Conservation (phyloP, 2,329 filamentous ascomycete genomes). For the Aspergillus novofumigatus region DNA sequence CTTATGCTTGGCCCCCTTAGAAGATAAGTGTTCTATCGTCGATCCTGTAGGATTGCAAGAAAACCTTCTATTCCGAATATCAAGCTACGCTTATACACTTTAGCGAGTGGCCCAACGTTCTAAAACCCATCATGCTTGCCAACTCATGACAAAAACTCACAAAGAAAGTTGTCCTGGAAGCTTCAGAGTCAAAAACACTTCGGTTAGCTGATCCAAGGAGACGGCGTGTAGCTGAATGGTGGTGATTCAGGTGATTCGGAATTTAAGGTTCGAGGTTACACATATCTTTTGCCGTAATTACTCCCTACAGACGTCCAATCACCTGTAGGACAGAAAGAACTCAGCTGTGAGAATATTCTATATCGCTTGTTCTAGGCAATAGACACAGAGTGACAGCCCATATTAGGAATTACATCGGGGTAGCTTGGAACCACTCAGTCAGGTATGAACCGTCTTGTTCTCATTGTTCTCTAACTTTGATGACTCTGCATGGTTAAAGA, state of each 20-base stretch:
- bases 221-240: neutral
- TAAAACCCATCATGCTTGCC: no score
- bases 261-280: neutral
- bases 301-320: neutral
- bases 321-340: neutral
- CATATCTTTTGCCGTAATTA: neutral
- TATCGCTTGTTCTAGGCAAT: neutral
- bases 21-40: no score
- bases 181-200: neutral
- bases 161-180: no score
- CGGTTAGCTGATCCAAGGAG: neutral
- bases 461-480: no score
- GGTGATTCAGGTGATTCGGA: neutral
- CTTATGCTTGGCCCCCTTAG: no score
- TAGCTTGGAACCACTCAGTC: neutral
- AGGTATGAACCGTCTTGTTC: no score
- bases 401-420: neutral
- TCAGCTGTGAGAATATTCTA: neutral
- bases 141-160: no score
- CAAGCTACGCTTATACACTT: no score
- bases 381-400: neutral
- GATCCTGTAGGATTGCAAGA: no score
- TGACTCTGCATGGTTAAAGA: neutral
- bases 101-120: no score
- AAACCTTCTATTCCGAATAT: no score